A percentile compares a stretch with the other conserved stretches of the same genome.
Conservation (phyloP, 306 rosid genomes). For the Lupinus albus region DNA sequence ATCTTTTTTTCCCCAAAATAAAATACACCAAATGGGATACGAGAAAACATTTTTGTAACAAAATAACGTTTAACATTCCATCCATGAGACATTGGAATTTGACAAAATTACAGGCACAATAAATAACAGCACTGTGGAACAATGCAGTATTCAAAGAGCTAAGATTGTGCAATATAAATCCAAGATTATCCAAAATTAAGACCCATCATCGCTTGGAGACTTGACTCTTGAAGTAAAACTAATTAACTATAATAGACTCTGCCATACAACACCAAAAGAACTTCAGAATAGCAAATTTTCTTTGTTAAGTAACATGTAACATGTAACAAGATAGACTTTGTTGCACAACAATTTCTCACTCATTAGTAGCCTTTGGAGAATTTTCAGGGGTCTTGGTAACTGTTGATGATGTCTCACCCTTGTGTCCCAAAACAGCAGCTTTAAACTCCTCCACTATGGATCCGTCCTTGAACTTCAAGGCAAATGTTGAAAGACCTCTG, state of each 20-base stretch:
- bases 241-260: slow-evolving; percentile 48
- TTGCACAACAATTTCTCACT: slow-evolving; percentile 40
- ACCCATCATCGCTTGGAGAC: slow-evolving; percentile 42
- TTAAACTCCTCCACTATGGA: slow-evolving; percentile 69
- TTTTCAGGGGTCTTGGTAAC: slow-evolving; percentile 78
- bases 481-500: slow-evolving; percentile 76
- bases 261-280: slow-evolving; percentile 48
- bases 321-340: slow-evolving; percentile 30
- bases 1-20: no score
- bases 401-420: slow-evolving; percentile 53
- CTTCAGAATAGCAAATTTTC: slow-evolving; percentile 42
- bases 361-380: slow-evolving; percentile 71
- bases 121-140: no score
- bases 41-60: background rate
- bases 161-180: slow-evolving; percentile 32
- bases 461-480: slow-evolving; percentile 86
- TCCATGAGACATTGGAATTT: background rate
- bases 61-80: background rate
- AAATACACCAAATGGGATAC: background rate
- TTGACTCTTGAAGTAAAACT: slow-evolving; percentile 50
- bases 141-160: no score
- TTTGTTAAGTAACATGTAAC: slow-evolving; percentile 17
- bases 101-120: background rate
- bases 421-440: slow-evolving; percentile 60
- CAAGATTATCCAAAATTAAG: slow-evolving; percentile 45